Percentiles rank a stretch among this genome's conserved stretches.
Conservation (phyloP, 306 rosid species). For the Alnus glutinosa region DNA sequence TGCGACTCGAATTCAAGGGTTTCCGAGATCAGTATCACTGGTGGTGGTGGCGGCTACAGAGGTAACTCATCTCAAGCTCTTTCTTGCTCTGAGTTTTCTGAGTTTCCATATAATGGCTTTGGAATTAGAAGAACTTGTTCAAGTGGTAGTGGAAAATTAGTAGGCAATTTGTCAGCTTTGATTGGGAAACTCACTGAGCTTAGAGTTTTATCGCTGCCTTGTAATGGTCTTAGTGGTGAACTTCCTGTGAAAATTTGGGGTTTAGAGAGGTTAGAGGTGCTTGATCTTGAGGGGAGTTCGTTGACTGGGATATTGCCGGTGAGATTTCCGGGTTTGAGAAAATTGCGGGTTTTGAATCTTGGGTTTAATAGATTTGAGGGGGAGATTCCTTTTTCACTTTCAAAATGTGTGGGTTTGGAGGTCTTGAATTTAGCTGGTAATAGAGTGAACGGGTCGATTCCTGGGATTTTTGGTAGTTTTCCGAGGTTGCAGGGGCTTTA, state of each 20-base stretch:
- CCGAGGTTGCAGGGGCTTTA: slow-evolving; percentile 52
- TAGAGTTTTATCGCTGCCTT: slow-evolving; percentile 63
- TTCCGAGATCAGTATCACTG: slow-evolving; percentile 68
- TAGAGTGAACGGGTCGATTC: slow-evolving; percentile 65
- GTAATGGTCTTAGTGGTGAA: slow-evolving; percentile 59
- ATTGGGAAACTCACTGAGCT: slow-evolving; percentile 65
- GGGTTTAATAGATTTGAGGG: slow-evolving; percentile 72
- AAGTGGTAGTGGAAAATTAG: slow-evolving; percentile 42
- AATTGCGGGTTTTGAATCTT: slow-evolving; percentile 63
- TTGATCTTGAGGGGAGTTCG: slow-evolving; percentile 79
- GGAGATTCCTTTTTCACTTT: slow-evolving; percentile 54
- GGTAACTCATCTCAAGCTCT: slow-evolving; percentile 30
- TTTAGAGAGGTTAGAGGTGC: slow-evolving; percentile 66
- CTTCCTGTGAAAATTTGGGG: slow-evolving; percentile 64
- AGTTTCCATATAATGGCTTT: slow-evolving; percentile 62
- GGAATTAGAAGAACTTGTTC: slow-evolving; percentile 59
- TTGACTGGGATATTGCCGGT: slow-evolving; percentile 56
- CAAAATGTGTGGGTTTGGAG: slow-evolving; percentile 41
- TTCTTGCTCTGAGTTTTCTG: slow-evolving; percentile 46
- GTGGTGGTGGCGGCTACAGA: slow-evolving; percentile 50
- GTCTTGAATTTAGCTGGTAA: slow-evolving; percentile 76
- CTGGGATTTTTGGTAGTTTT: slow-evolving; percentile 57
- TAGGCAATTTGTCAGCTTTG: slow-evolving; percentile 52
- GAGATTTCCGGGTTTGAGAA: slow-evolving; percentile 30
- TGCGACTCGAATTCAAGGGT: slow-evolving; percentile 67